Evolutionary conservation across 2,329 filamentous ascomycete genomes (phyloP), one percentile per base, ranked within the genome.

Genomic region (Plenodomus biglobosus): DNA sequence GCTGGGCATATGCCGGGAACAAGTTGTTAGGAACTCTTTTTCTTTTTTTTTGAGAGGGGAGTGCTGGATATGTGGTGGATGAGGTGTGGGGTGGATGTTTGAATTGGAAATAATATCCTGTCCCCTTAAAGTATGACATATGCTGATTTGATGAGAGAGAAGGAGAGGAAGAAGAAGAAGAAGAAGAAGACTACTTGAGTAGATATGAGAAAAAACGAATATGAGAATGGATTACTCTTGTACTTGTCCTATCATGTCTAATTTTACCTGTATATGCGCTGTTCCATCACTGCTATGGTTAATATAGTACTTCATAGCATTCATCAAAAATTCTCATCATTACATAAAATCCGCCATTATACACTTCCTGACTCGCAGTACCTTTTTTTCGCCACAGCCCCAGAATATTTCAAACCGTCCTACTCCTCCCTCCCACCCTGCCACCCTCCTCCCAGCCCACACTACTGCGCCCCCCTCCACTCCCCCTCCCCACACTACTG

Each of bases 1-100:
- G 58, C 66, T 67, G 68, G 68, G 52, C 59, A 68, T 68, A n/a
- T n/a, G n/a, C n/a, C n/a, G 64, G 56, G 15, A 7, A 59, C 62
- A 65, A 62, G 55, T 49, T 42, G 48, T 47, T 3, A 13, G 44
- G 38, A 8, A 37, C 30, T 24, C 22, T 6, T 32, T 32, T 32
- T 7, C 8, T 32, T 11, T 32, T 24, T 24, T n/a, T n/a, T n/a
- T n/a, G n/a, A n/a, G n/a, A n/a, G n/a, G n/a, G n/a, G n/a, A n/a
- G n/a, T n/a, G n/a, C n/a, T n/a, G n/a, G n/a, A 10, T 24, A 24
- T 24, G 22, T 24, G 22, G 22, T 24, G 22, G 22, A 24, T 24
- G 27, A 32, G 8, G 7, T 27, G 19, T 13, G 22, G 18, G 8
- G 5, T 20, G 19, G 39, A 5, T 11, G 15, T 10, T 38, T 27